These are phyloP conservation scores for Amauroascus niger DNA, from an alignment of 2,329 filamentous ascomycete species.

Conservation along the genomic window DNA sequence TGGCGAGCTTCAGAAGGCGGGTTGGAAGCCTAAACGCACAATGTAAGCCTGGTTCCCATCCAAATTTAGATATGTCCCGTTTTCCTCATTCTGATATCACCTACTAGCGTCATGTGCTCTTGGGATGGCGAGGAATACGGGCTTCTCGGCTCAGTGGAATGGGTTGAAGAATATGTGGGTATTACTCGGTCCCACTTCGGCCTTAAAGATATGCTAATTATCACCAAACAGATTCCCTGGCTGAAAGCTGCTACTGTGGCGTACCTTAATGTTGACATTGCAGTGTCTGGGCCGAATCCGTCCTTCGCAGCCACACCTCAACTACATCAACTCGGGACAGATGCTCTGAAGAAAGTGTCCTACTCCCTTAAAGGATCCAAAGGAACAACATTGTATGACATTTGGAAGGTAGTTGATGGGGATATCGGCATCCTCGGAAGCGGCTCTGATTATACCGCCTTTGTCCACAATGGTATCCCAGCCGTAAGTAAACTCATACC, in stretches of 20 bases:
- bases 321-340: constrained; percentile 30
- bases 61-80: not conserved
- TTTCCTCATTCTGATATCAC: constrained; percentile 3
- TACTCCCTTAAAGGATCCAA: constrained; percentile 31
- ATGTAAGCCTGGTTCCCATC: constrained; percentile 27
- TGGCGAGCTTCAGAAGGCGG: constrained; percentile 38
- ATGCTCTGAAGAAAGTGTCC: constrained; percentile 35
- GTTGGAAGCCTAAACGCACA: constrained; percentile 45
- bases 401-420: constrained; percentile 32
- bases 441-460: constrained; percentile 41
- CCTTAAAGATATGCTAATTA: constrained; percentile 2
- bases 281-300: constrained; percentile 37
- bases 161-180: constrained; percentile 40
- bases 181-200: not conserved
- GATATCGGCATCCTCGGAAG: constrained; percentile 37
- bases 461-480: constrained; percentile 38
- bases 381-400: constrained; percentile 38
- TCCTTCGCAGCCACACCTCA: constrained; percentile 34
- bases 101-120: constrained; percentile 25
- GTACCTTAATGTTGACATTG: constrained; percentile 46
- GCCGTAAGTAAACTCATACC: constrained; percentile 14
- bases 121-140: constrained; percentile 34
- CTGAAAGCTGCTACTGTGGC: constrained; percentile 37
- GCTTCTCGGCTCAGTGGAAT: constrained; percentile 38
- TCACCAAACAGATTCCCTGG: constrained; percentile 31